Base-by-base conservation (phyloP, 164 flowering plant genomes). In the Buxus sempervirens region DNA sequence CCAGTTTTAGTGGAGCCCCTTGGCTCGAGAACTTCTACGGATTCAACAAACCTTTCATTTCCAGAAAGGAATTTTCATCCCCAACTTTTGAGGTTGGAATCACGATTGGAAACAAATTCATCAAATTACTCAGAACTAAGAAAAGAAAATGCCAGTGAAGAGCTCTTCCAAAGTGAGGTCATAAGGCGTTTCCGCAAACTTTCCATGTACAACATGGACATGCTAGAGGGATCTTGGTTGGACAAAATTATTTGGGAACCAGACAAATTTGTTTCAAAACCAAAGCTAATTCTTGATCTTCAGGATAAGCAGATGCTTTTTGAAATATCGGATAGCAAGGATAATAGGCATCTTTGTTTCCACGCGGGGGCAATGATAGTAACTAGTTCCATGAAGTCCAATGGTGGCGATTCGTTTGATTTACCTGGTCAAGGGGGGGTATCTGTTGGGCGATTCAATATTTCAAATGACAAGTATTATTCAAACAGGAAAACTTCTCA, bases 281-380 rank as follows among this genome's bases (percentile, higher is more conserved):
- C 98, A 48, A 95, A 90, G 78, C 79, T 95, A 15, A 90, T 95
- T 60, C 80, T 84, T 78, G 98, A 95, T 88, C 97, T 95, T 75
- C 96, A 85, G 73, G 99, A 95, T 79, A 89, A 93, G 70, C 90
- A 85, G 68, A 95, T 95, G 99, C 88, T 92, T 71, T 95, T 92
- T 83, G 98, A 95, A 80, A 74, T 90, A 74, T 72, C 76, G 36
- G 97, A 92, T 71, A 71, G 70, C 68, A 82, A 79, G 79, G 88
- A 89, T 59, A 73, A 77, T 48, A 76, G 80, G 42, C 76, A 82
- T 72, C 81, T 90, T 54, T 74, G 68, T 63, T 84, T 80, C 68
- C 98, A 92, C 86, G 93, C 99, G 6, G 90, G 96, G 64, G 97
- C 99, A 36, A 89, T 95, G 97, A 76, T 90, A 42, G 63, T 85